These are phyloP conservation scores for Arachis monticola DNA, from an alignment of 331 rosid species.

Conservation along the genomic window DNA sequence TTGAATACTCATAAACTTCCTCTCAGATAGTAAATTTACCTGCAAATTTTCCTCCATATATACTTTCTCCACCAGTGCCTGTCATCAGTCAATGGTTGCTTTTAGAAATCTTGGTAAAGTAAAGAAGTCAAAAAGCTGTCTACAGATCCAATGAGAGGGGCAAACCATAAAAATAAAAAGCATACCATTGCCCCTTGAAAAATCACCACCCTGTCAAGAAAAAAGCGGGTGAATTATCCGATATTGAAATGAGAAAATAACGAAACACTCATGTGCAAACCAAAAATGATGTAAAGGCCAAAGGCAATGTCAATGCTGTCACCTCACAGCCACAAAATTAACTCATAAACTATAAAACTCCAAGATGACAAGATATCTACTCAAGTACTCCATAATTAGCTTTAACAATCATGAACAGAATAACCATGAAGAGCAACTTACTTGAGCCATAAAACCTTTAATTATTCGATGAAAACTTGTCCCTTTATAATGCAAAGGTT, in stretches of 20 bases:
- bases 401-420: slow-evolving; percentile 26
- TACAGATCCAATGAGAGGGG: slow-evolving; percentile 27
- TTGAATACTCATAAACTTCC: slow-evolving; percentile 15
- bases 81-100: slow-evolving; percentile 54
- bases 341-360: neutral
- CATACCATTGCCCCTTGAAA: slow-evolving; percentile 92
- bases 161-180: slow-evolving; percentile 38
- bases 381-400: slow-evolving; percentile 15
- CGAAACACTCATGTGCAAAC: neutral
- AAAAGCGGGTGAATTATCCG: slow-evolving; percentile 31
- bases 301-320: neutral
- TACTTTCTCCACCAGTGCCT: slow-evolving; percentile 99
- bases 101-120: slow-evolving; percentile 45
- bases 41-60: slow-evolving; percentile 93
- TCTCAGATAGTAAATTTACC: slow-evolving; percentile 53
- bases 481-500: slow-evolving; percentile 88
- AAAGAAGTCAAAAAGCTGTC: slow-evolving; percentile 40
- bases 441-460: slow-evolving; percentile 98
- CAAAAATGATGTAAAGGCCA: neutral
- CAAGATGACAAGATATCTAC: slow-evolving; percentile 2
- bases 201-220: slow-evolving; percentile 91
- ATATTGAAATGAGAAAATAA: slow-evolving; percentile 12
- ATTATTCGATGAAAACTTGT: slow-evolving; percentile 85
- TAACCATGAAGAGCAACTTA: slow-evolving; percentile 47
- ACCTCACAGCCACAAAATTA: slow-evolving; percentile 15